Percentiles rank a stretch among this genome's conserved stretches.
Conservation (phyloP, 2,329 filamentous ascomycete species). For the Penicillium sp. region DNA sequence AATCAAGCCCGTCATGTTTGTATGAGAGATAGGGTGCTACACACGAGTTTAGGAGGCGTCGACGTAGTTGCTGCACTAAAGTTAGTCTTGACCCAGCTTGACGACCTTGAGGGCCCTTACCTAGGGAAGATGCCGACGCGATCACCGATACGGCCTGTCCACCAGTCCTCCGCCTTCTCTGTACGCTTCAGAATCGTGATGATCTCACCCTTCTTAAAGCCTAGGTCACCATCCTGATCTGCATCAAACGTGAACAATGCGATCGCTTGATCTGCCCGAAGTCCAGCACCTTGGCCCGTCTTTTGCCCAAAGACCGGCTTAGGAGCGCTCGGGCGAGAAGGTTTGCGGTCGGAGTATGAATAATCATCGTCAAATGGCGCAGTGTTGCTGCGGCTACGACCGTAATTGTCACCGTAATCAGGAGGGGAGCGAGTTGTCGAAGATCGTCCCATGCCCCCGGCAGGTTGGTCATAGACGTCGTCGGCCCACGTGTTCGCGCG, state of each 20-base stretch:
- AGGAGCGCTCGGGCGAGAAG: constrained; percentile 77
- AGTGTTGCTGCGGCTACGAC: constrained; percentile 39
- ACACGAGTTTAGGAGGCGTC: constrained; percentile 26
- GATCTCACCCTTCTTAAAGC: constrained; percentile 95
- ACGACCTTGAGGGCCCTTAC: constrained; percentile 36
- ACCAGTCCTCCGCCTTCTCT: constrained; percentile 93
- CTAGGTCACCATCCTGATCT: constrained; percentile 86
- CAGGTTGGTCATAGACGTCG: constrained; percentile 47
- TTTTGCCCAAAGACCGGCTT: constrained; percentile 74
- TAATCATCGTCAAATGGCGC: constrained; percentile 49
- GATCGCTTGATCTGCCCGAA: constrained; percentile 72
- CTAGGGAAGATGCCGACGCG: constrained; percentile 91
- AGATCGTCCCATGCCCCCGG: constrained; percentile 35
- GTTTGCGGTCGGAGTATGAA: constrained; percentile 60
- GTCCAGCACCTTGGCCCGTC: constrained; percentile 37
- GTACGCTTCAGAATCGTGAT: constrained; percentile 95
- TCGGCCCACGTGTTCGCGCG: constrained; percentile 51
- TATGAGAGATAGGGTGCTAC: constrained; percentile 17
- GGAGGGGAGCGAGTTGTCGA: constrained; percentile 33
- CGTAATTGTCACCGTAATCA: constrained; percentile 27
- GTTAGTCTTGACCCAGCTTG: constrained; percentile 6
- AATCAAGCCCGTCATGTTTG: constrained; percentile 12
- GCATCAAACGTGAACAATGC: constrained; percentile 93
- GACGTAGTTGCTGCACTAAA: constrained; percentile 35
- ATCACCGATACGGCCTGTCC: constrained; percentile 86